These are phyloP conservation scores for Salvia sclarea DNA, from an alignment of 305 asterid genomes.

Conservation along the genomic window DNA sequence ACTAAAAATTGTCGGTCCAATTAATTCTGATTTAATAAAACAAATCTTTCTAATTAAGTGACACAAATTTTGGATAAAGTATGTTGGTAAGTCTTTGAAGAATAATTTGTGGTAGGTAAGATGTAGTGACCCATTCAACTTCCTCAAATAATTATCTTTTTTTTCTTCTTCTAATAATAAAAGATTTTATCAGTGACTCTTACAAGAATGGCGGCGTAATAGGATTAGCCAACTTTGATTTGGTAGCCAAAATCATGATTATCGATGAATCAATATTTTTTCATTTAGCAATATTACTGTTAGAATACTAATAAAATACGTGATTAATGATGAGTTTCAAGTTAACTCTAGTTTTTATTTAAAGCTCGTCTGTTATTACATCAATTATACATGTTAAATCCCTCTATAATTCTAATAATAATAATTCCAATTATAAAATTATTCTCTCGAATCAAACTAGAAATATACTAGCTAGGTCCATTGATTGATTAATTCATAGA, in stretches of 20 bases:
- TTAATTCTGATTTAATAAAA: neutral
- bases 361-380: neutral
- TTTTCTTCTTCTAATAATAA: too few relatives aligned
- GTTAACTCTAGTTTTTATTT: neutral
- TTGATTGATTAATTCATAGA: too few relatives aligned
- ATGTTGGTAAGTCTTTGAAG: slow-evolving; percentile 4
- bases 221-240: slow-evolving; percentile 26
- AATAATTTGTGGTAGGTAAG: slow-evolving; percentile 33
- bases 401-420: too few relatives aligned
- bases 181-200: neutral
- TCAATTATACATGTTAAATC: too few relatives aligned
- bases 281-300: neutral
- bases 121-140: slow-evolving; percentile 30
- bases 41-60: neutral
- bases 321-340: neutral
- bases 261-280: neutral
- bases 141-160: neutral
- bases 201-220: slow-evolving; percentile 28
- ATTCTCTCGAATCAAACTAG: too few relatives aligned
- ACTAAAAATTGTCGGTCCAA: too few relatives aligned
- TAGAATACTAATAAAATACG: neutral
- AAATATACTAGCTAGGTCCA: too few relatives aligned
- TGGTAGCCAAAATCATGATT: neutral
- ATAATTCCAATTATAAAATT: too few relatives aligned
- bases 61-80: neutral